Evolutionary conservation across 23 red algal species (phyloP), one percentile per base, ranked within the genome.

Genomic region (Cyanidiococcus yangmingshanensis): DNA sequence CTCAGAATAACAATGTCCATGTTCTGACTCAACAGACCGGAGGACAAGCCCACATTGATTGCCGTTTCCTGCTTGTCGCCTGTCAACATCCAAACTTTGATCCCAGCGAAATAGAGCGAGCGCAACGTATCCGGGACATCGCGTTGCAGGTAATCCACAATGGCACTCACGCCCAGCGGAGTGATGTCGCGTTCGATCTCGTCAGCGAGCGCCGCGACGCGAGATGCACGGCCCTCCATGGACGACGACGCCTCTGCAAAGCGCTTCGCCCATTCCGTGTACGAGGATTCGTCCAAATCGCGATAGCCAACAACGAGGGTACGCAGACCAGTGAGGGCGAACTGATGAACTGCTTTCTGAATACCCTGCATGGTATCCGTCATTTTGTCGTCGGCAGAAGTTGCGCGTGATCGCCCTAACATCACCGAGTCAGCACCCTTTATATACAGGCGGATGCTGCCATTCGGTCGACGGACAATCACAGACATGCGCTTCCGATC

Each of bases 41-140:
- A 89, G n/a, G 84, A 88, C 0, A 97, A 76, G 24, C 93, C 93
- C 82, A 97, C 89, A 38, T 97, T 97, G 67, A 97, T 88, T 0
- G 93, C 93, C 33, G 93, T 97, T 75, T 97, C 93, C 85, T 89
- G 81, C 50, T 97, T 97, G 75, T 97, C 93, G 7, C 93, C 93
- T 32, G 93, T 97, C 27, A 91, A n/a, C 50, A 97, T 84, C 93
- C 93, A 97, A 0, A 90, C 79, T 40, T 89, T 88, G 29, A 97
- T 80, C 24, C 87, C 79, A 25, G 88, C 88, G 57, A 75, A 79
- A 39, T 85, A 82, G 3, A 97, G 76, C 41, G 80, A 82, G 37
- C 76, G 80, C 37, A 97, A 58, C 18, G 93, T 91, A 16, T 91
- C 93, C 33, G 93, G 88, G 15, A 97, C 93, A 37, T 84, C 86